These are phyloP conservation scores for Ophiostoma sp. DNA, from an alignment of 2,329 filamentous ascomycete genomes.

Conservation along the genomic window DNA sequence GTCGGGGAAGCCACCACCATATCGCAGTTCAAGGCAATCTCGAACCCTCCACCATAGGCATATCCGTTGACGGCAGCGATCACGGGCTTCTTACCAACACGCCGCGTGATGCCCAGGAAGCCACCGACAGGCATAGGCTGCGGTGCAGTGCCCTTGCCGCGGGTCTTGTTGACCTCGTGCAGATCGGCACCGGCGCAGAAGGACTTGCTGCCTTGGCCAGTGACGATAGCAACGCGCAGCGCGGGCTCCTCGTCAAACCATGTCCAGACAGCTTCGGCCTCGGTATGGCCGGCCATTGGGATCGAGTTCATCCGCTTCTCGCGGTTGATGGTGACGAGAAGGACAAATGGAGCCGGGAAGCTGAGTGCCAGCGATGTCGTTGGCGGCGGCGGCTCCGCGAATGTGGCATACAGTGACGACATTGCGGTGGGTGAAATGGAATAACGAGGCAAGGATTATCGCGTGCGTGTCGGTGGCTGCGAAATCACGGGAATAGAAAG, in stretches of 20 bases:
- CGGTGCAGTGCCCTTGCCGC: slow-evolving; percentile 28
- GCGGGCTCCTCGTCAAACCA: slow-evolving; percentile 50
- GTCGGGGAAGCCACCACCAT: slow-evolving; percentile 49
- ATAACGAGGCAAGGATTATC: no score
- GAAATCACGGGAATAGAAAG: no score
- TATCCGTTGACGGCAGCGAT: slow-evolving; percentile 59
- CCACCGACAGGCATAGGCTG: slow-evolving; percentile 20
- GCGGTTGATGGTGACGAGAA: slow-evolving; percentile 50
- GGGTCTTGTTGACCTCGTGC: slow-evolving; percentile 39
- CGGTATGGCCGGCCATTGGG: slow-evolving; percentile 40
- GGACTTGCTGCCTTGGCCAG: slow-evolving; percentile 44
- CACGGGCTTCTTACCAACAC: slow-evolving; percentile 55
- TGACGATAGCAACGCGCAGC: slow-evolving; percentile 46
- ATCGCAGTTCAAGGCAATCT: slow-evolving; percentile 57
- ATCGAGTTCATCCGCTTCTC: slow-evolving; percentile 45
- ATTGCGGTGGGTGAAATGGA: background rate
- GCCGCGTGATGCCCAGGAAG: slow-evolving; percentile 40
- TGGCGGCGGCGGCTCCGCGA: slow-evolving; percentile 15
- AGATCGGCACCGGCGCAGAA: slow-evolving; percentile 53
- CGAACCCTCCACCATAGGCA: slow-evolving; percentile 55
- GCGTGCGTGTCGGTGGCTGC: no score
- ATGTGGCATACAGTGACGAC: slow-evolving; percentile 10
- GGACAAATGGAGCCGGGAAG: slow-evolving; percentile 43
- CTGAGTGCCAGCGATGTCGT: slow-evolving; percentile 21
- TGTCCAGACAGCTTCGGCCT: slow-evolving; percentile 44